Base-by-base conservation (phyloP, 2,329 filamentous ascomycete species). In the Cercospora zeae-maydis region DNA sequence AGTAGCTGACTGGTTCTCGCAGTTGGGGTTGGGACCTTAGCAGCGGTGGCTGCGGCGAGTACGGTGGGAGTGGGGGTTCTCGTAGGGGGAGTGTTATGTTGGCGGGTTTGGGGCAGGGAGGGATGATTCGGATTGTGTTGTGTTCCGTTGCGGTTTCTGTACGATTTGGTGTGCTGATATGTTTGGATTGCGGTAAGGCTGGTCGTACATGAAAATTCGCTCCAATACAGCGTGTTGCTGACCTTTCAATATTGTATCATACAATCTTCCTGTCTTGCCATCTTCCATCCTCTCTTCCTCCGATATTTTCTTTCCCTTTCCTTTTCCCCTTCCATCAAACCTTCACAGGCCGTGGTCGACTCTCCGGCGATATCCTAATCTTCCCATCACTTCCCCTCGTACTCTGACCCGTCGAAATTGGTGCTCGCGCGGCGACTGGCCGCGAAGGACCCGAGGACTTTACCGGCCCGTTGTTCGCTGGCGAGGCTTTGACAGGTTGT, bases 301-400 rank as follows among this genome's bases (percentile, higher is more conserved):
- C n/a, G 2, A 45, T 9, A 4, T 19, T 9, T 21, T 33, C 27
- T 3, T 34, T 16, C 30, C 14, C 33, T 11, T 33, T 33, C 2
- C 34, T 42, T 58, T 1, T 7, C 30, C 13, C 9, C 10, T 47
- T 58, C n/a, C 4, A 49, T 59, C 33, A 59, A 9, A 59, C 63
- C 45, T 62, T 65, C 1, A 68, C 65, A 31, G 56, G 53, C 34
- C 66, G 37, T 34, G 67, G 66, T 36, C 67, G 61, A 63, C 66
- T 68, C 59, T 66, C 66, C 6, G 63, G 34, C 45, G 66, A 65
- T 16, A 69, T 68, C 57, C 49, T 68, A 2, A 67, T 58, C 57
- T 69, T 69, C n/a, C 67, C 67, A 58, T 69, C 66, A 13, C 34
- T 45, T 21, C 33, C 53, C 9, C 37, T 59, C 14, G 56, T 39